Evolutionary conservation across 2,329 filamentous ascomycete genomes (phyloP), one percentile per base, ranked within the genome.

Genomic region (Celoporthe dispersa): DNA sequence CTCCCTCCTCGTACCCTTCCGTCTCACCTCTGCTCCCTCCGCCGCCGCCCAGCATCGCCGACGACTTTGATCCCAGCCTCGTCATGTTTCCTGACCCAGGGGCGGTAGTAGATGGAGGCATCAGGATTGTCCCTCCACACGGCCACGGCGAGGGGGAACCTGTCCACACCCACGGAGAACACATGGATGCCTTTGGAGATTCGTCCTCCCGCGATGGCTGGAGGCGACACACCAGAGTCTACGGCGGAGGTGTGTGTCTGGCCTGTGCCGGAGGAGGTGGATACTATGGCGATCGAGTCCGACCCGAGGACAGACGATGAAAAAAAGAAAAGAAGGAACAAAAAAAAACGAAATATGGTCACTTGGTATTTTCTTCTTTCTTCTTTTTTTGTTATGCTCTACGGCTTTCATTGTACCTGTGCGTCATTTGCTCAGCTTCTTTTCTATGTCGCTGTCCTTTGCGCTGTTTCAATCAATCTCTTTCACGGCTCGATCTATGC

Each of bases 201-300:
- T 79, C 44, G 22, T 48, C 44, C n/a, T 48, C 81, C 16, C 85
- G 84, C 5, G 80, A 82, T 25, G 83, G 82, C 57, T 89, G 86
- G 87, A 85, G 82, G 74, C 83, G 86, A 51, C 87, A 89, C 76
- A 89, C 87, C 22, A 83, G 86, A 35, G 87, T 89, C 35, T 89
- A 88, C 72, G 86, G 86, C 37, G 87, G 87, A 70, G 86, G 87
- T 7, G 82, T 85, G 2, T 89, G 87, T 72, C 80, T 88, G 53
- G 86, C 86, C 1, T 89, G 87, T 73, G 79, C 84, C 12, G 83
- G 82, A 8, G 79, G 79, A 41, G 77, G 79, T n/a, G 78, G 82
- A 35, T 87, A 35, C 22, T 67, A 67, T 37, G 65, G 65, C 31
- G 65, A 41, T 16, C 60, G 53, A 25, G 65, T 67, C 57, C 65